A percentile compares a stretch with the other conserved stretches of the same genome.
These are phyloP conservation scores for Breynia disticha DNA, from an alignment of 441 rosid species.

Conservation along the genomic window DNA sequence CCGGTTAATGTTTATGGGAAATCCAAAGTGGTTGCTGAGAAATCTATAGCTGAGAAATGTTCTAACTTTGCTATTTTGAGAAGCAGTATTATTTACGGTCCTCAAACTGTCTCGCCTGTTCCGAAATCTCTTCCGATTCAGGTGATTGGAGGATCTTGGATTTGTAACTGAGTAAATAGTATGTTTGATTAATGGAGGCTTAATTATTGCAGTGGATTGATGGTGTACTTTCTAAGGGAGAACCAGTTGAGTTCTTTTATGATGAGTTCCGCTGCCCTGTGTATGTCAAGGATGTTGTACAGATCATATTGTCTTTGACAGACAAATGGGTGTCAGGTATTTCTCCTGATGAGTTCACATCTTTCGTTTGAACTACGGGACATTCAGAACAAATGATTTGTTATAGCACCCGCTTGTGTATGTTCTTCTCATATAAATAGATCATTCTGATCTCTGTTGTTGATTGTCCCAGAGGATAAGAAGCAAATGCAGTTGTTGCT, in stretches of 20 bases:
- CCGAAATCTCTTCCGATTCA: constrained; percentile 81
- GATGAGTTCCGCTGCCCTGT: constrained; percentile 90
- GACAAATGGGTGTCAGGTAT: constrained; percentile 59
- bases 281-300: constrained; percentile 68
- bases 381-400: background rate
- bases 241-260: constrained; percentile 51
- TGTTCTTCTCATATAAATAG: constrained; percentile 2
- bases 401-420: background rate
- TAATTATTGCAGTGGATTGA: constrained; percentile 67
- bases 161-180: background rate
- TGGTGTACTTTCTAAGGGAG: constrained; percentile 57
- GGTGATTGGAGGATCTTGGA: constrained; percentile 24
- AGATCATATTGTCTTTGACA: constrained; percentile 31
- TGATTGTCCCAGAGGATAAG: constrained; percentile 39
- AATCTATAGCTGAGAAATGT: constrained; percentile 44
- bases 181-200: constrained; percentile 5
- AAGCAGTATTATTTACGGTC: constrained; percentile 81
- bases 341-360: no score
- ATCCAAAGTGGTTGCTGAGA: constrained; percentile 81
- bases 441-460: constrained; percentile 3
- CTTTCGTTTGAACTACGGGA: no score
- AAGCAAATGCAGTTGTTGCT: constrained; percentile 53
- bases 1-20: constrained; percentile 80
- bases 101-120: constrained; percentile 75
- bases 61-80: constrained; percentile 61